Percentiles rank a stretch among this genome's conserved stretches.
Conservation (phyloP, 257 asterid species). For the Coffea eugenioides region DNA sequence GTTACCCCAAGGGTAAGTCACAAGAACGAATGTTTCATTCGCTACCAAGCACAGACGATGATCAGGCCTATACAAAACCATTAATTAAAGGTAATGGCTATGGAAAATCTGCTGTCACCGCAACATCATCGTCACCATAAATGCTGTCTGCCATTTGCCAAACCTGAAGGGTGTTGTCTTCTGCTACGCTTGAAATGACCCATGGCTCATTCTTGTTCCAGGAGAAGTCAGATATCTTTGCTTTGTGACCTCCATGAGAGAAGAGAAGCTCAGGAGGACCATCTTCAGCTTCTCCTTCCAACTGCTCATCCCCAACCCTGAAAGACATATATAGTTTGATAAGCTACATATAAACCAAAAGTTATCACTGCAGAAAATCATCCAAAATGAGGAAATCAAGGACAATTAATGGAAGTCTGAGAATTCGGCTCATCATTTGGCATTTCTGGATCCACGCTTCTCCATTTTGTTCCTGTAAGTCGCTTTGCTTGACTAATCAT, state of each 20-base stretch:
- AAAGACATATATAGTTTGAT: not conserved
- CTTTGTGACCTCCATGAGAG: constrained; percentile 96
- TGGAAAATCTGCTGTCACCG: constrained; percentile 21
- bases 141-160: constrained; percentile 96
- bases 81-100: not conserved
- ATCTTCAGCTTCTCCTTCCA: constrained; percentile 99
- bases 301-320: constrained; percentile 95
- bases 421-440: not conserved
- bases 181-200: constrained; percentile 96
- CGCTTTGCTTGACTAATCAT: not conserved
- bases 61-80: not conserved
- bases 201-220: constrained; percentile 89
- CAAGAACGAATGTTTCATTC: not conserved
- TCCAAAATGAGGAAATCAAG: not conserved
- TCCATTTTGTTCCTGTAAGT: not conserved
- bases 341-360: not conserved
- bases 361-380: not conserved
- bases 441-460: not conserved
- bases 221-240: constrained; percentile 86
- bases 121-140: constrained; percentile 64
- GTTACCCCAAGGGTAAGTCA: not conserved
- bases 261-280: constrained; percentile 96
- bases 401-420: not conserved
- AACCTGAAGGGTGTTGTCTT: constrained; percentile 81
- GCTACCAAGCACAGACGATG: not conserved